These are phyloP conservation scores for Phaffomyces antillensis DNA, from an alignment of 805 yeast species.

Conservation along the genomic window DNA sequence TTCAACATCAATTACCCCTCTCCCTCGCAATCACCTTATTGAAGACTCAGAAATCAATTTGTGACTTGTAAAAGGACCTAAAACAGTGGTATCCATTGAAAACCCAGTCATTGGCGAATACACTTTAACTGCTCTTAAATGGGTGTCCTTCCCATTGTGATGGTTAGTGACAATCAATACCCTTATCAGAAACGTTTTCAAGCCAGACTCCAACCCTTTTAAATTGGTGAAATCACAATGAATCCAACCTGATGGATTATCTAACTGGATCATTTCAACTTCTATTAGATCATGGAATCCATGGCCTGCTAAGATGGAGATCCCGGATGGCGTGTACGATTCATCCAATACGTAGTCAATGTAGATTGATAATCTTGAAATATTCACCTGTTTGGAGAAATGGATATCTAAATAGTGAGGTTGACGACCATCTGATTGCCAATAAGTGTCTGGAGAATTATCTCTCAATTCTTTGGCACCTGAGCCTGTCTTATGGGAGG, in stretches of 20 bases:
- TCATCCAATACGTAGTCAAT: slow-evolving; percentile 72
- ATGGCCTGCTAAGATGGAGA: slow-evolving; percentile 63
- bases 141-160: slow-evolving; percentile 95
- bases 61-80: slow-evolving; percentile 21
- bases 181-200: slow-evolving; percentile 62
- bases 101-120: slow-evolving; percentile 34
- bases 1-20: no score
- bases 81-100: slow-evolving; percentile 16
- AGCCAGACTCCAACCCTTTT: slow-evolving; percentile 34
- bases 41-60: slow-evolving; percentile 18
- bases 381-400: slow-evolving; percentile 67
- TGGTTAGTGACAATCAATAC: slow-evolving; percentile 67
- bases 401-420: slow-evolving; percentile 80
- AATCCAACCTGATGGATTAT: slow-evolving; percentile 75
- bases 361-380: slow-evolving; percentile 64
- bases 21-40: slow-evolving; percentile 8
- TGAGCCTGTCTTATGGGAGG: slow-evolving; percentile 66
- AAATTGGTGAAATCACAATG: slow-evolving; percentile 42
- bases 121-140: slow-evolving; percentile 67
- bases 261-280: slow-evolving; percentile 51
- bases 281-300: slow-evolving; percentile 73
- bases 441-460: slow-evolving; percentile 62
- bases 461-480: slow-evolving; percentile 70
- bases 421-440: slow-evolving; percentile 94
- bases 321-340: slow-evolving; percentile 80